These are phyloP conservation scores for Tolypocladium pustulatum DNA, from an alignment of 2,329 filamentous ascomycete species.

Conservation along the genomic window DNA sequence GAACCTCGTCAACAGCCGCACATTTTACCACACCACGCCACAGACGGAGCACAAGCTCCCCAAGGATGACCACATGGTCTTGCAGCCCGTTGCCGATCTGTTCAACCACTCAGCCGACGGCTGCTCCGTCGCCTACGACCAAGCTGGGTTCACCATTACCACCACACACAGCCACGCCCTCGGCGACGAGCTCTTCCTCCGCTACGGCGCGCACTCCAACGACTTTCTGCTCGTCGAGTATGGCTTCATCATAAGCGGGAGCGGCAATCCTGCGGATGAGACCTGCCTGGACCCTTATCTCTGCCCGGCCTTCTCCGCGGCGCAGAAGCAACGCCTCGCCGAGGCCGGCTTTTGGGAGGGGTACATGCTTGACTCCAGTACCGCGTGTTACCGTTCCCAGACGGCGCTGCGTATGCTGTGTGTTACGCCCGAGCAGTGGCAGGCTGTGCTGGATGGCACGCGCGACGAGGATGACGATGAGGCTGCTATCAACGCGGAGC, in stretches of 20 bases:
- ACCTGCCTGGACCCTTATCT: constrained; percentile 35
- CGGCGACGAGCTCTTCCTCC: constrained; percentile 57
- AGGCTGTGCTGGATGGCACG: constrained; percentile 31
- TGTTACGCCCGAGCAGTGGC: constrained; percentile 29
- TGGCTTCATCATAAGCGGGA: constrained; percentile 33
- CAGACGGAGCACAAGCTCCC: constrained; percentile 28
- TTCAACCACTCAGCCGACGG: constrained; percentile 48
- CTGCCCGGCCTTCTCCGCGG: constrained; percentile 23
- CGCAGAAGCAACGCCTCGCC: constrained; percentile 28
- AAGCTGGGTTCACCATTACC: constrained; percentile 42
- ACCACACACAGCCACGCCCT: constrained; percentile 36
- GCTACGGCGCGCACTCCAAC: constrained; percentile 59
- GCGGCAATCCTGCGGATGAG: constrained; percentile 42
- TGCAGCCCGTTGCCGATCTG: constrained; percentile 64
- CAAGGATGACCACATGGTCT: constrained; percentile 50
- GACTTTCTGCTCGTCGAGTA: constrained; percentile 64
- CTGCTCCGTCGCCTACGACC: constrained; percentile 42
- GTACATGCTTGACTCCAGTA: constrained; percentile 39
- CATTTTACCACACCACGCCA: constrained; percentile 46
- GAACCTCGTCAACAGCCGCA: constrained; percentile 52
- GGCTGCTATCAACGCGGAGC: constrained; percentile 20
- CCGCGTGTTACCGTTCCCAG: constrained; percentile 45
- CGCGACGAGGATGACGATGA: constrained; percentile 36
- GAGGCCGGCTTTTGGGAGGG: constrained; percentile 36
- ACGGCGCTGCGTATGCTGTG: constrained; percentile 35